Conservation (phyloP, 129 eudicot species). For the Saposhnikovia divaricata region DNA sequence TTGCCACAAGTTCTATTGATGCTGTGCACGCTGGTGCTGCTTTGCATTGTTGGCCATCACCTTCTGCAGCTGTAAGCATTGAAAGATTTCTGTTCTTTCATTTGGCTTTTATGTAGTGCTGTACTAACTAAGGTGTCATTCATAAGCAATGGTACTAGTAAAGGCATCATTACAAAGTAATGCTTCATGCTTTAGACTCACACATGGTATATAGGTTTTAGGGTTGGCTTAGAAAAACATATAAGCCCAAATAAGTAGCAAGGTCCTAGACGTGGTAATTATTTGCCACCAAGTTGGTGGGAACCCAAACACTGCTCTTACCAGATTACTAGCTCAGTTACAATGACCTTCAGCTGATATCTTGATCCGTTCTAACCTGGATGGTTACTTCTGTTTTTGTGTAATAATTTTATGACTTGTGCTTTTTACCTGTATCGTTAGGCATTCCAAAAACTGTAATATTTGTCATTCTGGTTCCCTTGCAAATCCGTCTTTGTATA, state of each 20-base stretch:
- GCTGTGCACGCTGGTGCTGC: constrained; percentile 99
- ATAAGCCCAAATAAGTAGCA: not conserved
- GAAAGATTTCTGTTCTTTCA: constrained; percentile 1
- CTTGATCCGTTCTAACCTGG: not conserved
- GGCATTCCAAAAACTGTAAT: not conserved
- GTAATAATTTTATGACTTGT: not conserved
- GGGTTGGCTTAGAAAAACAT: not conserved
- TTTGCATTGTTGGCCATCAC: constrained; percentile 97
- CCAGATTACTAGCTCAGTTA: not conserved
- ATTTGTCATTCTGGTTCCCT: not conserved
- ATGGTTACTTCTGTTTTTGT: not conserved
- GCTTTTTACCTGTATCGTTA: not conserved
- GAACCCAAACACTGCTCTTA: not conserved
- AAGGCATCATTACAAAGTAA: not conserved
- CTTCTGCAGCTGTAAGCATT: constrained; percentile 77
- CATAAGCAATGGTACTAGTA: no score
- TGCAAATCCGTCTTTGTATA: not conserved
- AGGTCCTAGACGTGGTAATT: not conserved
- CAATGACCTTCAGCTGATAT: not conserved
- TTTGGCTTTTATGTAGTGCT: not conserved
- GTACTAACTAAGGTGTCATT: not conserved
- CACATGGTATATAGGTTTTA: not conserved
- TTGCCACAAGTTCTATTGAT: constrained; percentile 68
- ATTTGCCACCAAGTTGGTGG: not conserved
- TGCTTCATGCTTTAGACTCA: not conserved